Base-by-base conservation (phyloP, 2,329 filamentous ascomycete genomes). In the Fusarium goolgardi region DNA sequence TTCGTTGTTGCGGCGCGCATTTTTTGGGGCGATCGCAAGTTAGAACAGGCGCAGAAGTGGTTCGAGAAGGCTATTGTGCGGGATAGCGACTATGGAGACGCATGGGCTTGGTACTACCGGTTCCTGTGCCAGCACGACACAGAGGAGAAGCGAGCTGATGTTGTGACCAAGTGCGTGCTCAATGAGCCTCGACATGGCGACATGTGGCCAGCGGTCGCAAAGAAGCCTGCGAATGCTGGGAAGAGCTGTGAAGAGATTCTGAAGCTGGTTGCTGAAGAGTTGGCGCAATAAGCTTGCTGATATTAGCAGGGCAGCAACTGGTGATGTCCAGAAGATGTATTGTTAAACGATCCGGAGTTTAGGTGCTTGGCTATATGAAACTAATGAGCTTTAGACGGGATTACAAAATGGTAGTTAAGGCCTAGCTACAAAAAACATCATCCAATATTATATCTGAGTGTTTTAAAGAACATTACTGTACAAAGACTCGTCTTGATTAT, bases 71-170 rank as follows among this genome's bases (percentile, higher is more conserved):
- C 96, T 1, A 89, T 97, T 57, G 85, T 97, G 55, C 83, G 96
- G 15, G 94, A 99, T 75, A 88, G 90, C 35, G 94, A 98, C 77
- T 82, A 89, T 51, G 96, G 96, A 51, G 96, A 99, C 81, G 92
- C 90, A 13, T 99, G 96, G 96, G 95, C 94, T 21, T 99, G 95
- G 95, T 99, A 97, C 79, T 96, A 94, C 79, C 94, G 95, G 78
- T 99, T 98, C 78, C 76, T 98, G 69, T 78, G 89, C 71, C 93
- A 97, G 83, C 94, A 99, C 80, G 96, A 96, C 12, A 97, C 94
- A 7, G 90, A 93, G 59, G 95, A 97, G 83, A 99, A 98, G 89
- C 86, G 91, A 74, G 87, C 84, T 31, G 96, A 98, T 76, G 91
- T 97, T 32, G 78, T 97, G 8, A 84, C 84, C 59, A 97, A 97